Base-by-base conservation (phyloP, 169 alveolate species). In the Babesia gibsoni region DNA sequence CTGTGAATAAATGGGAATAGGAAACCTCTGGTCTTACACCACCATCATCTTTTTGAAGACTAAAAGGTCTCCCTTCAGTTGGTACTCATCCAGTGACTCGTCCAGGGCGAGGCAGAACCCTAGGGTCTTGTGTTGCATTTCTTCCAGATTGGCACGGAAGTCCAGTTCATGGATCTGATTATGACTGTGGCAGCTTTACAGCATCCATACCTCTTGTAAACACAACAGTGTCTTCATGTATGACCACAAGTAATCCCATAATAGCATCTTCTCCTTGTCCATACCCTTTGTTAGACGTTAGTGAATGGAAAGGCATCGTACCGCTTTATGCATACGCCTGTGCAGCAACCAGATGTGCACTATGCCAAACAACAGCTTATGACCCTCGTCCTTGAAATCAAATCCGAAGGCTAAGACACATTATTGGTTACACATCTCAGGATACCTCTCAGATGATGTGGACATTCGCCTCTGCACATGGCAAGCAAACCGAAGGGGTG, bases 101-200 rank as follows among this genome's bases (percentile, higher is more conserved):
- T 78, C 87, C 14, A 78, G 54, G 12, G 82, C 72, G 22, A 78
- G 75, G 63, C 82, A 78, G 46, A 78, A 54, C 9, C 83, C 87
- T 16, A 67, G 63, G 5, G 82, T 67, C 66, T 66, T 66, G 73
- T 58, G 68, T 46, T 78, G 87, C 87, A 78, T 67, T 46, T 78
- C 82, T 36, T 52, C 82, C 30, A 78, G 69, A 46, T 66, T 67
- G 29, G 52, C 45, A 43, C 67, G 53, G 25, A 66, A 78, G 27
- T 65, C 49, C 10, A 49, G 58, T 27, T 66, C 82, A 29, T 52
- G 73, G 1, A 58, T 54, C 87, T 78, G 32, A 12, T n/a, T n/a
- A 9, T 16, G 7, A 23, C 14, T 67, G 16, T 6, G 43, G n/a
- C 8, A 0, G 1, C 6, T 1, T 10, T n/a, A 35, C 43, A 12